phyloP scores from a whole-genome alignment of 108 stramenopile species.

The Phaeodactylum tricornutum region DNA sequence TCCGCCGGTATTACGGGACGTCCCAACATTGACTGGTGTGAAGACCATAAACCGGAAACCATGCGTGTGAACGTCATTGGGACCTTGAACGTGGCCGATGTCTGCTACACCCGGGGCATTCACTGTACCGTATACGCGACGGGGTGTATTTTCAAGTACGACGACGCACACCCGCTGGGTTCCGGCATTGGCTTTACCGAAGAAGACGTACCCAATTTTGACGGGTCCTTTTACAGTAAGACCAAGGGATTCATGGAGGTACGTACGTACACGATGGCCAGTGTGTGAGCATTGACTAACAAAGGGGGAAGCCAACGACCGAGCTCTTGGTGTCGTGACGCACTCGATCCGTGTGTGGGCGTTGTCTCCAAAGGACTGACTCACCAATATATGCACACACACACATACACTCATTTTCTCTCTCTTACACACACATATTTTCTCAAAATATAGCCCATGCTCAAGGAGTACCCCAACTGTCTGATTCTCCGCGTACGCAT shows the following conservation, averaged over 20 bases:
- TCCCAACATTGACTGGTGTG: constrained; percentile 99
- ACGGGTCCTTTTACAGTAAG: constrained; percentile 95
- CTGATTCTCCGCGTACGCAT: constrained; percentile 95
- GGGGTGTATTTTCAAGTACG: constrained; percentile 99
- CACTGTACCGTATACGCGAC: constrained; percentile 99
- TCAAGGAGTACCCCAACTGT: constrained; percentile 78
- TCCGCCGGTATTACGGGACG: constrained; percentile 99
- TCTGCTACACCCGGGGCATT: constrained; percentile 73
- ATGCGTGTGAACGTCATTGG: constrained; percentile 97
- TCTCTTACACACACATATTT: no score
- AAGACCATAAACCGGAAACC: constrained; percentile 91
- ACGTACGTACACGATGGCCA: no score
- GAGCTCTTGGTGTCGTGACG: no score
- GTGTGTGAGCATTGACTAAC: no score
- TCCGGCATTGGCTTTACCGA: constrained; percentile 95
- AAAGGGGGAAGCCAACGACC: no score
- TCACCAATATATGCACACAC: no score
- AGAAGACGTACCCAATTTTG: constrained; percentile 94
- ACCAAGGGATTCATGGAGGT: constrained; percentile 99
- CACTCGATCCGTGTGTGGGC: no score
- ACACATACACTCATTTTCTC: no score
- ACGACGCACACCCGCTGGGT: constrained; percentile 85
- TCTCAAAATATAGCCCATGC: no score
- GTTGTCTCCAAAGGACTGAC: no score
- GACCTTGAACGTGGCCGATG: constrained; percentile 87